These are phyloP conservation scores for Rusavskia elegans DNA, from an alignment of 495 filamentous ascomycete species.

Conservation along the genomic window DNA sequence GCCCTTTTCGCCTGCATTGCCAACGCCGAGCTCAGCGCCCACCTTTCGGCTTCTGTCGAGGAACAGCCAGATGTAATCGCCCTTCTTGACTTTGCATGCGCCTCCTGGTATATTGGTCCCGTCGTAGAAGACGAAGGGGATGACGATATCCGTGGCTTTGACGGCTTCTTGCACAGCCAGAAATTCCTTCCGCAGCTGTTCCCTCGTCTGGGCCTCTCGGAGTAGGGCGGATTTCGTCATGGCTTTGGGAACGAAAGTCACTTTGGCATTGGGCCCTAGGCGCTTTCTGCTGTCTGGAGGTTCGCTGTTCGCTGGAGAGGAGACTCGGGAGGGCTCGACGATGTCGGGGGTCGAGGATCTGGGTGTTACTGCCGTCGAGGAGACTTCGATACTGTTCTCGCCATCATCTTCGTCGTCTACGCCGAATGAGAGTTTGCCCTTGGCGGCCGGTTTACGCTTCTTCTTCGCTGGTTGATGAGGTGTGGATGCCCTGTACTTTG, in stretches of 20 bases:
- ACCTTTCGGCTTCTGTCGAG: slow-evolving; percentile 81
- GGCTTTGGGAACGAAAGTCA: slow-evolving; percentile 56
- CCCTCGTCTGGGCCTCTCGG: slow-evolving; percentile 66
- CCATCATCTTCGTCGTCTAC: slow-evolving; percentile 34
- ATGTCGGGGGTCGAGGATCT: slow-evolving; percentile 1
- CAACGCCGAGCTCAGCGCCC: slow-evolving; percentile 65
- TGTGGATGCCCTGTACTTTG: slow-evolving; percentile 25
- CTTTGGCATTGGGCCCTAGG: slow-evolving; percentile 48
- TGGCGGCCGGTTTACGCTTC: slow-evolving; percentile 46
- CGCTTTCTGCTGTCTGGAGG: slow-evolving; percentile 27
- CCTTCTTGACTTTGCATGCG: slow-evolving; percentile 73
- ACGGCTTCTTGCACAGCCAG: slow-evolving; percentile 68
- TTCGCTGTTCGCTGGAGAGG: slow-evolving; percentile 19
- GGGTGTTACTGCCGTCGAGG: slow-evolving; percentile 2
- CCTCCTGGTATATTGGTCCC: slow-evolving; percentile 89
- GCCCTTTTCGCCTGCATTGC: slow-evolving; percentile 34
- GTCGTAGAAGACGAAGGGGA: slow-evolving; percentile 97
- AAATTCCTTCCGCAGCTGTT: slow-evolving; percentile 75
- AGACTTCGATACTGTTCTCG: slow-evolving; percentile 2
- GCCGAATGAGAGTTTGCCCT: slow-evolving; percentile 56
- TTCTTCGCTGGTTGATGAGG: slow-evolving; percentile 41
- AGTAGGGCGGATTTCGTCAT: slow-evolving; percentile 75
- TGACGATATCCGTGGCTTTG: slow-evolving; percentile 74
- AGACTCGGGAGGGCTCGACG: slow-evolving; percentile 17
- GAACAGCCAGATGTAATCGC: slow-evolving; percentile 80